Evolutionary conservation across 345 rosid species (phyloP).

Genomic region (Laguncularia racemosa): DNA sequence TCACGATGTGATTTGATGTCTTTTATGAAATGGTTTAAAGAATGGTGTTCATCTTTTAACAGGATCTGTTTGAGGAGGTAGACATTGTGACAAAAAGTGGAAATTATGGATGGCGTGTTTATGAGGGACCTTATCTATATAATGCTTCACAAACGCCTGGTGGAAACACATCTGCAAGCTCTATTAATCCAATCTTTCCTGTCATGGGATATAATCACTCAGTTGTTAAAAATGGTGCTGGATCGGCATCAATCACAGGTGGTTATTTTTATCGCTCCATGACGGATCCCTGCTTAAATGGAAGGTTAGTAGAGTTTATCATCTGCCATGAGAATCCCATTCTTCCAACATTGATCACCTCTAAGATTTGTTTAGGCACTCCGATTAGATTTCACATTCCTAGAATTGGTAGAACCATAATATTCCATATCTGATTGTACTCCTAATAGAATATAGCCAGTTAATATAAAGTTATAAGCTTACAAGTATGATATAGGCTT

Average conservation of each 20-base stretch:
- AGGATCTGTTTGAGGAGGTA: conserved; percentile 84
- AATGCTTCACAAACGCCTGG: conserved; percentile 39
- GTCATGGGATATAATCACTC: conserved; percentile 85
- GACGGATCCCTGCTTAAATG: conserved; percentile 77
- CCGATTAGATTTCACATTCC: too few relatives aligned
- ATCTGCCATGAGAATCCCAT: too few relatives aligned
- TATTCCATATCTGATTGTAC: too few relatives aligned
- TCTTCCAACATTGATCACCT: too few relatives aligned
- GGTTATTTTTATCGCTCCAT: conserved; percentile 74
- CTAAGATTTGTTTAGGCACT: too few relatives aligned
- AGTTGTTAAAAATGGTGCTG: conserved; percentile 62
- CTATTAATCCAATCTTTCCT: conserved; percentile 49
- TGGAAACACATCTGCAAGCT: conserved; percentile 46
- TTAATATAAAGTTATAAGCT: too few relatives aligned
- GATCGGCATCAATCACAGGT: conserved; percentile 85
- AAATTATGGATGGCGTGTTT: conserved; percentile 90
- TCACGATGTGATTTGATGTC: too few relatives aligned
- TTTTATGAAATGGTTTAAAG: too few relatives aligned
- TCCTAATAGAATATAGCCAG: too few relatives aligned
- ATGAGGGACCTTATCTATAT: conserved; percentile 56
- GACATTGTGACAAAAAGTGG: conserved; percentile 74
- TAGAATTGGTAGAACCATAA: too few relatives aligned
- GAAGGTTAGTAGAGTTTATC: conserved; percentile 37
- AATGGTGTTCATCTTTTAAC: not conserved
- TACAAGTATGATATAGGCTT: too few relatives aligned